These are phyloP conservation scores for Penicillium sp. DNA, from an alignment of 2,329 filamentous ascomycete species.

Conservation along the genomic window DNA sequence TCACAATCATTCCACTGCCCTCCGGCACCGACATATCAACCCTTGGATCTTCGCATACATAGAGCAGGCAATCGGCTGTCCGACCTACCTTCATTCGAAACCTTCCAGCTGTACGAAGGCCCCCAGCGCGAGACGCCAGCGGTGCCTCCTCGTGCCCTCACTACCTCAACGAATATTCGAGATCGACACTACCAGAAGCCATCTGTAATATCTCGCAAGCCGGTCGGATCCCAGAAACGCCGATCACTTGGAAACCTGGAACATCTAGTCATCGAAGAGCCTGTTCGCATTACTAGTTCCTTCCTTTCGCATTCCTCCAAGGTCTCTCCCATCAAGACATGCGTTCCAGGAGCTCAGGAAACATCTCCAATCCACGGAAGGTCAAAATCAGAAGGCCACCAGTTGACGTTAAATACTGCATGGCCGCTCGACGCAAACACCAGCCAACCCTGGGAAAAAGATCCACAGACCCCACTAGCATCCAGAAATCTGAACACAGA, in stretches of 20 bases:
- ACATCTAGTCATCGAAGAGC: conserved; percentile 17
- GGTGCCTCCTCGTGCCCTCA: conserved; percentile 36
- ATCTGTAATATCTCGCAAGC: conserved; percentile 38
- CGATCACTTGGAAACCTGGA: conserved; percentile 30
- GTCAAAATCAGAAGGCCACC: conserved; percentile 15
- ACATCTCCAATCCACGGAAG: conserved; percentile 12
- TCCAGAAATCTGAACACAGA: not conserved
- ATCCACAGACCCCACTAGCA: conserved; percentile 10
- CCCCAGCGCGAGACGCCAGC: conserved; percentile 25
- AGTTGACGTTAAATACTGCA: conserved; percentile 3
- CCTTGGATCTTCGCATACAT: conserved; percentile 50
- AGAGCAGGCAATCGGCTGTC: conserved; percentile 45
- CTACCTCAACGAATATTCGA: conserved; percentile 20
- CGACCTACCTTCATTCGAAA: conserved; percentile 46
- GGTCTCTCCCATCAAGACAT: conserved; percentile 11
- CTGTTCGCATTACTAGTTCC: conserved; percentile 21
- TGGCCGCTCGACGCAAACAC: not conserved
- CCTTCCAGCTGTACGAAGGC: conserved; percentile 35
- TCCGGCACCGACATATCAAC: conserved; percentile 33
- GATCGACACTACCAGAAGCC: conserved; percentile 23
- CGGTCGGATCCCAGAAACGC: conserved; percentile 35
- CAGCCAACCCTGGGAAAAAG: conserved; percentile 1
- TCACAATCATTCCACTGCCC: conserved; percentile 10
- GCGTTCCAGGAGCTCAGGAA: not conserved
- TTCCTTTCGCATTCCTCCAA: conserved; percentile 36